phyloP scores from a whole-genome alignment of 2,329 filamentous ascomycete genomes.

The Hymenoscyphus repandus region DNA sequence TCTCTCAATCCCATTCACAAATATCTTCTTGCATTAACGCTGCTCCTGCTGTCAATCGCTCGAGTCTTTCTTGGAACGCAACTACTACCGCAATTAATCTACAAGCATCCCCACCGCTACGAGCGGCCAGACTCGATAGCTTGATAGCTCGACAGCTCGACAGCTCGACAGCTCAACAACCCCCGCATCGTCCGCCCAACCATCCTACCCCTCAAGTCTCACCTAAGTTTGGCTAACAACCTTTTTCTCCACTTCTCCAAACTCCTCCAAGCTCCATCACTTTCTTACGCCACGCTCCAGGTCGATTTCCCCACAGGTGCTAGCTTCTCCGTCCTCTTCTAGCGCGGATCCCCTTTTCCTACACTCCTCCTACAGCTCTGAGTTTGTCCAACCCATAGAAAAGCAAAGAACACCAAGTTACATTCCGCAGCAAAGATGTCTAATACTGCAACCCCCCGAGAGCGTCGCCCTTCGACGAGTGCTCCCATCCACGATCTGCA shows the following conservation, averaged over 20 bases:
- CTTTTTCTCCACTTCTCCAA: neutral
- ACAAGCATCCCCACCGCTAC: neutral
- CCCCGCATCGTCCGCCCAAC: neutral
- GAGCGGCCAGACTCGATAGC: neutral
- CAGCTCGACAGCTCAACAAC: neutral
- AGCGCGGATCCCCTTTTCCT: too few relatives aligned
- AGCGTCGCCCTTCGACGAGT: constrained; percentile 76
- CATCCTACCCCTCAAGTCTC: neutral
- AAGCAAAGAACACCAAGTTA: too few relatives aligned
- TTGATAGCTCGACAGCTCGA: neutral
- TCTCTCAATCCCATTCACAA: neutral
- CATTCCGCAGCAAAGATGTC: constrained; percentile 14
- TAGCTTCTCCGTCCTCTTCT: too few relatives aligned
- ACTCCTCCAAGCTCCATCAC: neutral
- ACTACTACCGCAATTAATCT: too few relatives aligned
- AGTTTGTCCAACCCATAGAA: too few relatives aligned
- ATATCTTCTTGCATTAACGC: neutral
- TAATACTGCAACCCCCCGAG: constrained; percentile 40
- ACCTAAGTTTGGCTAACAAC: too few relatives aligned
- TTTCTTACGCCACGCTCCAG: too few relatives aligned
- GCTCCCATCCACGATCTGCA: constrained; percentile 83
- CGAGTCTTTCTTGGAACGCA: neutral
- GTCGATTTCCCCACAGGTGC: too few relatives aligned
- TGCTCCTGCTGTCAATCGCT: too few relatives aligned
- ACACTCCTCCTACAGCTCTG: too few relatives aligned